Conservation (phyloP, 1,139 yeast genomes). For the Saccharomycopsis phalli region DNA sequence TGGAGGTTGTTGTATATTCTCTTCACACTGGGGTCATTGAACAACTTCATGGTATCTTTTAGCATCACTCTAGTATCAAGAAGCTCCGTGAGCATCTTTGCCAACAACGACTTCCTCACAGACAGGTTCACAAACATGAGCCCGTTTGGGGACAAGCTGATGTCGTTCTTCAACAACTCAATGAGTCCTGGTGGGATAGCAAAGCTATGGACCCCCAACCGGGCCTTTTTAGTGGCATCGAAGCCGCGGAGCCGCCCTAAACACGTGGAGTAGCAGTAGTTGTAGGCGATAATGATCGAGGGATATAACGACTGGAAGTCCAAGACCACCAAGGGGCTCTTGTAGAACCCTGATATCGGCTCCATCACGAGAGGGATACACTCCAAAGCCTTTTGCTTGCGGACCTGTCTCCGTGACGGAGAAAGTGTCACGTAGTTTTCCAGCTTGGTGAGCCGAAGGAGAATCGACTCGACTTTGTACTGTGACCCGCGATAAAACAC, state of each 20-base stretch:
- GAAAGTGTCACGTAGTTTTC: slow-evolving; percentile 69
- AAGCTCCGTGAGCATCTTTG: slow-evolving; percentile 79
- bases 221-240: slow-evolving; percentile 38
- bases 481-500: slow-evolving; percentile 89
- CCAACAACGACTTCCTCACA: slow-evolving; percentile 63
- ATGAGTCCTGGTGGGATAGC: slow-evolving; percentile 50
- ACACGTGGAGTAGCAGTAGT: slow-evolving; percentile 83
- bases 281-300: slow-evolving; percentile 83
- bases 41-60: slow-evolving; percentile 58
- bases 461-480: slow-evolving; percentile 79
- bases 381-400: slow-evolving; percentile 77
- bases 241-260: slow-evolving; percentile 60
- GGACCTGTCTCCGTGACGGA: slow-evolving; percentile 76
- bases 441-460: slow-evolving; percentile 63
- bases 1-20: slow-evolving; percentile 70
- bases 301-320: slow-evolving; percentile 95
- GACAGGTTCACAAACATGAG: slow-evolving; percentile 59
- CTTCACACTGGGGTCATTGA: slow-evolving; percentile 32
- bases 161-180: slow-evolving; percentile 41
- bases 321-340: slow-evolving; percentile 78
- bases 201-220: slow-evolving; percentile 43
- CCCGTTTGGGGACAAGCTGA: slow-evolving; percentile 81
- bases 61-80: slow-evolving; percentile 72
- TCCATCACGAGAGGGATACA: slow-evolving; percentile 89
- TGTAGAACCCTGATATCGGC: slow-evolving; percentile 77